A percentile compares a stretch with the other conserved stretches of the same genome.
Conservation (phyloP, 169 alveolate genomes). For the Cryptosporidium canis region DNA sequence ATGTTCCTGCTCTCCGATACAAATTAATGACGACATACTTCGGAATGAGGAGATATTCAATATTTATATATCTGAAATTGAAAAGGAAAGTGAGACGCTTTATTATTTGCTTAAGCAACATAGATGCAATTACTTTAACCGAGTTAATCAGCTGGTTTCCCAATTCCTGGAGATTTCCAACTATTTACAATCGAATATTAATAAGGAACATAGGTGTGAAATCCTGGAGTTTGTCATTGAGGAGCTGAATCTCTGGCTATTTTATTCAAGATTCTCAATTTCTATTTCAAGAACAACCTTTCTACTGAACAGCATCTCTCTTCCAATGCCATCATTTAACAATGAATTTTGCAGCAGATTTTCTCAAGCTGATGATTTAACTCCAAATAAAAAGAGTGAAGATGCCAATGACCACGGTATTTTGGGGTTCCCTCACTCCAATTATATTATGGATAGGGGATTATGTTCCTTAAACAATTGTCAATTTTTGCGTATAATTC, state of each 20-base stretch:
- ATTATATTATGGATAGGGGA: slow-evolving; percentile 1
- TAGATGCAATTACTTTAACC: slow-evolving; percentile 87
- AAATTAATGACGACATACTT: not conserved
- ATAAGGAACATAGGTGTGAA: slow-evolving; percentile 60
- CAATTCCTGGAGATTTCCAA: slow-evolving; percentile 80
- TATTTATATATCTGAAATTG: slow-evolving; percentile 54
- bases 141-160: slow-evolving; percentile 81
- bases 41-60: slow-evolving; percentile 27
- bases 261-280: slow-evolving; percentile 67
- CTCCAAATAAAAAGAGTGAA: not conserved
- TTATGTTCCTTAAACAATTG: slow-evolving; percentile 67
- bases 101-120: slow-evolving; percentile 86
- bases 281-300: slow-evolving; percentile 48
- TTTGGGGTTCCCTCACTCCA: not conserved
- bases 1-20: not conserved
- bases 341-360: slow-evolving; percentile 21
- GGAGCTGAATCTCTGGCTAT: slow-evolving; percentile 64
- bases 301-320: slow-evolving; percentile 30
- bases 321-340: slow-evolving; percentile 53
- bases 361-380: not conserved
- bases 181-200: slow-evolving; percentile 27
- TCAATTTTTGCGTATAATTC: slow-evolving; percentile 82
- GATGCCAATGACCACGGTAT: not conserved
- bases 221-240: slow-evolving; percentile 61
- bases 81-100: slow-evolving; percentile 57